These are phyloP conservation scores for Hamamelis virginiana DNA, from an alignment of 164 flowering plant species.

Conservation along the genomic window DNA sequence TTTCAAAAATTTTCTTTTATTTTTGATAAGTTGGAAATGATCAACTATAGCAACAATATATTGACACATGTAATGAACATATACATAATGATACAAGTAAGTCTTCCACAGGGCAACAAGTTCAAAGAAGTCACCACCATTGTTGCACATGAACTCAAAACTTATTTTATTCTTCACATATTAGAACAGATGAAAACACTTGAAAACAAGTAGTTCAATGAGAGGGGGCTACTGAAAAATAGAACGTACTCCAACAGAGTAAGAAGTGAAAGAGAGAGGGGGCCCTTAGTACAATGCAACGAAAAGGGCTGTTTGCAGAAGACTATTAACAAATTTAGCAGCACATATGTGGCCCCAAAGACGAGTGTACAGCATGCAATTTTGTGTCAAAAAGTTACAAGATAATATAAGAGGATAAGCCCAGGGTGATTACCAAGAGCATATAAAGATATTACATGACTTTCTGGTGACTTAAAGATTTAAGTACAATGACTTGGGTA, in stretches of 20 bases:
- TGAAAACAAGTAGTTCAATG: not conserved
- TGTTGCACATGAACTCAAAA: not conserved
- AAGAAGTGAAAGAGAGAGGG: not conserved
- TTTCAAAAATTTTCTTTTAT: too few species aligned
- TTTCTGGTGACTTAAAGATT: too few species aligned
- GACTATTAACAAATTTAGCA: not conserved
- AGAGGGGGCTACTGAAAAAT: not conserved
- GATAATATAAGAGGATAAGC: too few species aligned
- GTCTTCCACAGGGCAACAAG: slow-evolving; percentile 86
- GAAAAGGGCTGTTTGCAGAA: not conserved
- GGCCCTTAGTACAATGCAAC: not conserved
- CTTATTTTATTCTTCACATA: not conserved
- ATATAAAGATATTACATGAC: too few species aligned
- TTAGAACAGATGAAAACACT: not conserved
- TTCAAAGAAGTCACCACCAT: slow-evolving; percentile 85
- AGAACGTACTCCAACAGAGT: not conserved
- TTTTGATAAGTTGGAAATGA: too few species aligned
- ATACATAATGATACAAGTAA: slow-evolving; percentile 1
- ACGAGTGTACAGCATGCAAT: too few species aligned
- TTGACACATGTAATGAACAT: not conserved
- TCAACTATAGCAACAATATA: too few species aligned
- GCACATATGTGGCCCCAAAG: too few species aligned
- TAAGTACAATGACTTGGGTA: too few species aligned
- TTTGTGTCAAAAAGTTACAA: too few species aligned
- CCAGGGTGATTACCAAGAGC: too few species aligned